Evolutionary conservation across 2,329 filamentous ascomycete genomes (phyloP).

Genomic region (Fusarium sp.): DNA sequence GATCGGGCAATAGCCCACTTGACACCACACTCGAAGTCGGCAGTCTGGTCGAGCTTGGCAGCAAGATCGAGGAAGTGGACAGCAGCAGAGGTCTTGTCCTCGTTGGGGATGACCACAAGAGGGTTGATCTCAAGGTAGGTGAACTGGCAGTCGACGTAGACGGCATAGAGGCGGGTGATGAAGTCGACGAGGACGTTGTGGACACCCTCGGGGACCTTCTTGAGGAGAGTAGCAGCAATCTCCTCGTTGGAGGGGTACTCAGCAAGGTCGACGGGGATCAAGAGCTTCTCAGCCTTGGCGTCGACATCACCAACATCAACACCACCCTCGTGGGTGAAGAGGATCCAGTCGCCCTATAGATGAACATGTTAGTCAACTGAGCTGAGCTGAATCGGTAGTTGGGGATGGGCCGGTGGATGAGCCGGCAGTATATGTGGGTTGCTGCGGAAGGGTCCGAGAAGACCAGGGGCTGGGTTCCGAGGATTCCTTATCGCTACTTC

Average conservation of each 20-base stretch:
- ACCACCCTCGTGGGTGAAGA: conserved; percentile 99
- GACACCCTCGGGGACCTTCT: conserved; percentile 92
- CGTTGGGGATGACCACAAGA: conserved; percentile 96
- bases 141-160: conserved; percentile 99
- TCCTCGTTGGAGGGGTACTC: conserved; percentile 96
- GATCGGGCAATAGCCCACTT: conserved; percentile 99
- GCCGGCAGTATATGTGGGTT: conserved; percentile 20
- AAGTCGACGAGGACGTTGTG: conserved; percentile 99
- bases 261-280: conserved; percentile 94
- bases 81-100: conserved; percentile 87
- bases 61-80: conserved; percentile 99
- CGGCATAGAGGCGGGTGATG: conserved; percentile 96
- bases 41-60: conserved; percentile 98
- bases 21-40: conserved; percentile 98
- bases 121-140: conserved; percentile 99
- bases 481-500: conserved; percentile 50
- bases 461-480: conserved; percentile 35
- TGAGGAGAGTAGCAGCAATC: conserved; percentile 85
- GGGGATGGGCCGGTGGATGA: conserved; percentile 9
- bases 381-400: conserved; percentile 9
- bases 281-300: conserved; percentile 97
- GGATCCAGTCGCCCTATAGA: conserved; percentile 94
- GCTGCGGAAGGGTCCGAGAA: conserved; percentile 28
- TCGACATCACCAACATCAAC: conserved; percentile 99
- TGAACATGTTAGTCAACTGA: conserved; percentile 36